Base-by-base conservation (phyloP, 192 early-diverging fungal genomes). In the Spizellomyces sp. region DNA sequence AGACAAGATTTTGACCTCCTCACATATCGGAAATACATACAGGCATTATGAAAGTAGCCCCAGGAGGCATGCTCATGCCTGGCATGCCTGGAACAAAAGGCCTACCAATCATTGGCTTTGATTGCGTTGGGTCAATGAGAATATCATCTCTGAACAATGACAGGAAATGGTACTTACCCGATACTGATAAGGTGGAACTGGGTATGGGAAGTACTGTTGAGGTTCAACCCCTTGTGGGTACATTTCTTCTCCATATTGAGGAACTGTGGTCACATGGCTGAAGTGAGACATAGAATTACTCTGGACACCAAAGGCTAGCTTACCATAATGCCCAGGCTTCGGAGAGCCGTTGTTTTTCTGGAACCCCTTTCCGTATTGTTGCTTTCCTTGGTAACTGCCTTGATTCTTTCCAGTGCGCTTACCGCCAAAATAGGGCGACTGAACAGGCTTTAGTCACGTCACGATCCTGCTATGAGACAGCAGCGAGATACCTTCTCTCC, bases 11-110 rank as follows among this genome's bases (percentile, higher is more conserved):
- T 22, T 47, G 15, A 17, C 22, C 2, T 6, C 10, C 50, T 36
- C 27, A 36, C 27, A 36, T 36, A 36, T 2, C 27, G 27, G 43
- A 22, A 27, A 62, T 6, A 46, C 69, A 22, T 62, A 70, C 59
- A 41, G 59, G 60, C 60, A 70, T 62, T 55, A 70, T 70, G 46
- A 47, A 70, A 41, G 62, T 36, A 7, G 64, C 44, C 22, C 71
- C 71, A 45, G 71, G 64, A 6, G 71, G 71, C 71, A 66, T 60
- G 48, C 46, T 67, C 71, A 67, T 67, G 2, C 65, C 70, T 8
- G 68, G 67, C 48, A 66, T 54, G 44, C 50, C 50, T 54, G 70
- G 62, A 22, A 72, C 52, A 17, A 72, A 72, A 7, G 71, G 71
- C 14, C 64, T 54, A 6, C 56, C 63, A 15, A 54, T 41, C 71